Evolutionary conservation across 371 early-diverging fungal species (phyloP).

Genomic region (Actinomucor elegans): DNA sequence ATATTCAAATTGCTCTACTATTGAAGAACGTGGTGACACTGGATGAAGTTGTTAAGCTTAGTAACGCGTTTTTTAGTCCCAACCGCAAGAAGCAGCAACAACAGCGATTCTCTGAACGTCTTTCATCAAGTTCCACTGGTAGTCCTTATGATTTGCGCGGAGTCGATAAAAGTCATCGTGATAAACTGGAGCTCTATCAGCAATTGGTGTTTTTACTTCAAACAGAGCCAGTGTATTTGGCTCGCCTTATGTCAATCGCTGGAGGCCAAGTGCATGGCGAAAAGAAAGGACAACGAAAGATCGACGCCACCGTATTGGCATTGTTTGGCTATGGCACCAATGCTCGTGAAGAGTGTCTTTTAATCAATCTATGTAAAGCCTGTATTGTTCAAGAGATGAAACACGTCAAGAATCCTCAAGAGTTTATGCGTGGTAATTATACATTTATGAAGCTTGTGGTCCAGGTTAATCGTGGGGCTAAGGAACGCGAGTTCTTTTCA

Average conservation of each 20-base stretch:
- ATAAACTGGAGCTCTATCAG: slow-evolving; percentile 82
- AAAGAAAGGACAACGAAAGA: slow-evolving; percentile 53
- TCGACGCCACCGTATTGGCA: slow-evolving; percentile 88
- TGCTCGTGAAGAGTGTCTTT: slow-evolving; percentile 94
- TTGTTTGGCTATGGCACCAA: slow-evolving; percentile 97
- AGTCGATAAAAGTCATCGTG: slow-evolving; percentile 86
- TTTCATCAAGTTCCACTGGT: slow-evolving; percentile 18
- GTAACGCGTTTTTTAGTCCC: slow-evolving; percentile 40
- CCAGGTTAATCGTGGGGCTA: slow-evolving; percentile 92
- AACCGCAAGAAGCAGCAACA: slow-evolving; percentile 55
- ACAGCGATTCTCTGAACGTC: slow-evolving; percentile 46
- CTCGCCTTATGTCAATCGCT: slow-evolving; percentile 83
- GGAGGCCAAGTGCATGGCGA: slow-evolving; percentile 58
- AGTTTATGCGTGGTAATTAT: slow-evolving; percentile 93
- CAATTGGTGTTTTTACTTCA: slow-evolving; percentile 95
- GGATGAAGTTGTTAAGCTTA: slow-evolving; percentile 84
- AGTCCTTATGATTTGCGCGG: slow-evolving; percentile 58
- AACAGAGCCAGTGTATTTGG: slow-evolving; percentile 92
- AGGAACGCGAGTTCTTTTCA: slow-evolving; percentile 91
- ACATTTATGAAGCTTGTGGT: slow-evolving; percentile 95
- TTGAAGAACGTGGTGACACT: slow-evolving; percentile 95
- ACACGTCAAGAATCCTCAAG: slow-evolving; percentile 78
- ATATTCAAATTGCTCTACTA: slow-evolving; percentile 95
- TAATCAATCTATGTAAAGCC: slow-evolving; percentile 92
- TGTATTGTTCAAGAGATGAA: slow-evolving; percentile 89